Evolutionary conservation across 2,329 filamentous ascomycete species (phyloP).

Genomic region (Venturia oleaginea): DNA sequence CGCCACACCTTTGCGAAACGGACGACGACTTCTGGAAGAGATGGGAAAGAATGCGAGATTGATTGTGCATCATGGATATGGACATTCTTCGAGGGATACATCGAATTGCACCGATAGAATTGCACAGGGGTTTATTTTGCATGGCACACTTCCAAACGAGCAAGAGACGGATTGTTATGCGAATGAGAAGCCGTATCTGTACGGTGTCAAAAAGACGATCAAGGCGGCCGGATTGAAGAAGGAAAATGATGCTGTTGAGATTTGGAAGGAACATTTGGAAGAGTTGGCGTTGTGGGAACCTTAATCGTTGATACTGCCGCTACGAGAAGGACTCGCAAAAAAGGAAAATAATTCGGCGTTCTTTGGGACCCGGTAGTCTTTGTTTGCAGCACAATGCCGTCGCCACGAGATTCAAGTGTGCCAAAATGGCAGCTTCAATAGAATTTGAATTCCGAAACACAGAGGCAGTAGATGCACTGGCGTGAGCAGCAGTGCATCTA

Average conservation of each 20-base stretch:
- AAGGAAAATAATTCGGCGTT: too few relatives aligned
- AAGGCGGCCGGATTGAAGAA: not conserved
- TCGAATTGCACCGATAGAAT: slow-evolving; percentile 7
- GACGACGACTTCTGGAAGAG: slow-evolving; percentile 2
- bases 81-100: slow-evolving; percentile 7
- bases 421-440: too few relatives aligned
- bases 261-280: not conserved
- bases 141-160: slow-evolving; percentile 4
- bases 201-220: not conserved
- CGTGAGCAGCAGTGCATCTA: too few relatives aligned
- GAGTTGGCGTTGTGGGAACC: not conserved
- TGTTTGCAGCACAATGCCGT: too few relatives aligned
- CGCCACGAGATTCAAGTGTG: too few relatives aligned
- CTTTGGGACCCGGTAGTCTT: too few relatives aligned
- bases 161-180: slow-evolving; percentile 5
- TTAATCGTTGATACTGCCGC: not conserved
- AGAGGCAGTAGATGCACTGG: too few relatives aligned
- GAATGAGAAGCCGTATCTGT: slow-evolving; percentile 11
- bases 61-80: slow-evolving; percentile 11
- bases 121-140: not conserved
- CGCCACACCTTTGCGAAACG: slow-evolving; percentile 5
- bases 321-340: too few relatives aligned
- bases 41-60: slow-evolving; percentile 4
- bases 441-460: too few relatives aligned
- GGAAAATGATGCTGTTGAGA: not conserved